A percentile compares a stretch with the other conserved stretches of the same genome.
phyloP scores from a whole-genome alignment of 768 basidiomycete species.

The Mrakia frigida region DNA sequence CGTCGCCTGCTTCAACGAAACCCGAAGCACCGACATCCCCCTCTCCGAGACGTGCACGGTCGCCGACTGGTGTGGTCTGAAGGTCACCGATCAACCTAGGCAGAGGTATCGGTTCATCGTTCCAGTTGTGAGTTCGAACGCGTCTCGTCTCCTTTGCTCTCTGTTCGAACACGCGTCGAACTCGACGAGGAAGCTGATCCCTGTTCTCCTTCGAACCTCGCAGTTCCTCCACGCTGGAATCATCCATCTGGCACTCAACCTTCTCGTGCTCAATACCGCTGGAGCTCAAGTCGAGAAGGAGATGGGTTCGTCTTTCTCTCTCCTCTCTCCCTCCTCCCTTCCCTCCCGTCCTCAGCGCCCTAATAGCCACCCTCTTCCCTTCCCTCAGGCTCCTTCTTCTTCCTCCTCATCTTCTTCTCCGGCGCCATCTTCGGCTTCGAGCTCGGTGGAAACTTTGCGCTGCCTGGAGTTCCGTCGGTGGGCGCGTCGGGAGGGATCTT shows the following conservation, averaged over 20 bases:
- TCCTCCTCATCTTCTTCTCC: conserved; percentile 77
- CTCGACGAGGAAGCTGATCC: background rate
- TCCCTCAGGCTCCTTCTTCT: conserved; percentile 59
- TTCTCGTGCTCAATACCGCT: conserved; percentile 76
- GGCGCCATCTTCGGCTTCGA: conserved; percentile 82
- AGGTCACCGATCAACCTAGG: conserved; percentile 49
- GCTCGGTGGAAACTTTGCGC: conserved; percentile 85
- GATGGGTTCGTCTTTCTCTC: conserved; percentile 52
- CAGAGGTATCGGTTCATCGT: conserved; percentile 56
- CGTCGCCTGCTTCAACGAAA: conserved; percentile 30
- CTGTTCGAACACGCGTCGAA: background rate
- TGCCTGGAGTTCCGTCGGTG: conserved; percentile 79
- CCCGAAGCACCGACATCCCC: conserved; percentile 45
- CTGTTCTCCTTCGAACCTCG: too few species aligned
- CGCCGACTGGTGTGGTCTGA: conserved; percentile 78
- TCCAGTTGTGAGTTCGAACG: conserved; percentile 39
- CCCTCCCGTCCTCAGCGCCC: conserved; percentile 54
- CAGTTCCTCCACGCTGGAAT: conserved; percentile 88
- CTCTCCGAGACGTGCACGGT: conserved; percentile 64
- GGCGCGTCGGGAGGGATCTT: conserved; percentile 94
- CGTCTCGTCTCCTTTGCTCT: background rate
- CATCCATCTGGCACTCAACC: conserved; percentile 83
- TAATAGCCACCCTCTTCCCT: conserved; percentile 80
- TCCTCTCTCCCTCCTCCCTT: background rate
- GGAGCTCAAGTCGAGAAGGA: conserved; percentile 45